Conservation (phyloP, 192 early-diverging fungal genomes). For the Rhizoclosmatium globosum region DNA sequence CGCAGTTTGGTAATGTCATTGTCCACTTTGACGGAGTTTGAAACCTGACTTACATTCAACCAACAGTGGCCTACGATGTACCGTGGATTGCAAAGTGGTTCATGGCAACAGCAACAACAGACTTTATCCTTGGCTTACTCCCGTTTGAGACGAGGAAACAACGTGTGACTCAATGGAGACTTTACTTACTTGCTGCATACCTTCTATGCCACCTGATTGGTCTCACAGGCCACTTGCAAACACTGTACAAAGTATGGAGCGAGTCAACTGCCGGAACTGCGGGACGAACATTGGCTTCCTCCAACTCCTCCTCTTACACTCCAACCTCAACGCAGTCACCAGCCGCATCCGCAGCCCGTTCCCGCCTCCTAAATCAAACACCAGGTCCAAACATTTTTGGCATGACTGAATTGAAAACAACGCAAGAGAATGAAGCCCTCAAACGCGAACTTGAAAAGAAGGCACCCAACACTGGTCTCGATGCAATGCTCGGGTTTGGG, state of each 20-base stretch:
- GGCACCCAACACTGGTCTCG: conserved; percentile 23
- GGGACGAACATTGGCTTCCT: too few species aligned
- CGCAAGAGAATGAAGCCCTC: conserved; percentile 1
- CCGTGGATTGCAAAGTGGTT: not conserved
- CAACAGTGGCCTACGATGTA: not conserved
- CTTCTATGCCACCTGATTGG: not conserved
- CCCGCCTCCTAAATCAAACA: too few species aligned
- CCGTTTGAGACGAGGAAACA: too few species aligned
- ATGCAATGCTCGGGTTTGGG: conserved; percentile 35
- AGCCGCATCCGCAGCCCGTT: not conserved
- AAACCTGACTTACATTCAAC: not conserved
- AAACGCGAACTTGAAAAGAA: conserved; percentile 10
- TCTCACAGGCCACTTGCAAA: not conserved
- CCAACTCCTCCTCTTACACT: too few species aligned
- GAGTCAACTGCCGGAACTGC: not conserved
- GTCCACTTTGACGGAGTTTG: too few species aligned
- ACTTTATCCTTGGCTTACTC: not conserved
- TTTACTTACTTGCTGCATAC: not conserved
- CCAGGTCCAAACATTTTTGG: conserved; percentile 12
- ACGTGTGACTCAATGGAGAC: not conserved
- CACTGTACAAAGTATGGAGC: not conserved
- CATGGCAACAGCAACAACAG: not conserved
- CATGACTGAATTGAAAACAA: not conserved
- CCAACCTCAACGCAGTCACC: not conserved
- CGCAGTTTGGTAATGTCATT: too few species aligned